Evolutionary conservation across 805 yeast genomes (phyloP).

Genomic region (Nakazawaea siamensis): DNA sequence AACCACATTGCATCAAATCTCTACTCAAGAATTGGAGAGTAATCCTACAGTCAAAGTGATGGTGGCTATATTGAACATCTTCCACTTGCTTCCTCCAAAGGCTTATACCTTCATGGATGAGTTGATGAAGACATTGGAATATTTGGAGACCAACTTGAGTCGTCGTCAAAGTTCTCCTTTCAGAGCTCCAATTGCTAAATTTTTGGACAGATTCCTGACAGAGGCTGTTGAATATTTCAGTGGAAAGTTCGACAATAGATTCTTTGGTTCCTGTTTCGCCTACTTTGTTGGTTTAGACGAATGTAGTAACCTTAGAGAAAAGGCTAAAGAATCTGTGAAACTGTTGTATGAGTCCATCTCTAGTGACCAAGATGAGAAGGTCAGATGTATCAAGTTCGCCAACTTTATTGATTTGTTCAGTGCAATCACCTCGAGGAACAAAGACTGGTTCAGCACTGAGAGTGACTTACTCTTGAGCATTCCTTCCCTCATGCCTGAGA

Average conservation of each 20-base stretch:
- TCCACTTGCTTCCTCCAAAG: conserved; percentile 84
- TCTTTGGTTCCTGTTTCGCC: conserved; percentile 58
- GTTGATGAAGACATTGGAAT: conserved; percentile 64
- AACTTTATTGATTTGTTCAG: conserved; percentile 61
- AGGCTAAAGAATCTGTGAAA: conserved; percentile 44
- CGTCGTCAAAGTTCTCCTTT: conserved; percentile 85
- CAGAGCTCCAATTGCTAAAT: conserved; percentile 83
- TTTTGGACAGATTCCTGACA: conserved; percentile 71
- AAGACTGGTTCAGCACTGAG: conserved; percentile 52
- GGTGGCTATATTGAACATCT: conserved; percentile 82
- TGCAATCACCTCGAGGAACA: conserved; percentile 38
- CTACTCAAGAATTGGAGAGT: conserved; percentile 72
- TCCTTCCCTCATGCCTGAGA: conserved; percentile 32
- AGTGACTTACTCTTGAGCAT: conserved; percentile 34
- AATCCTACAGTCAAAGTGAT: conserved; percentile 82
- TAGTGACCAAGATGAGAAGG: conserved; percentile 42
- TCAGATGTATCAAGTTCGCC: conserved; percentile 57
- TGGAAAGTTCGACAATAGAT: conserved; percentile 55
- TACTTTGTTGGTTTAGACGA: conserved; percentile 51
- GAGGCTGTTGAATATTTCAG: conserved; percentile 67
- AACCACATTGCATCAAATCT: conserved; percentile 60
- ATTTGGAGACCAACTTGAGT: conserved; percentile 74
- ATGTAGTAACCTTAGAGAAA: conserved; percentile 48
- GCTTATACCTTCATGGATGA: conserved; percentile 91
- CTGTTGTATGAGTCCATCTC: conserved; percentile 38